Evolutionary conservation across 2,329 filamentous ascomycete genomes (phyloP).

Genomic region (Aspergillus quadrilineatus): DNA sequence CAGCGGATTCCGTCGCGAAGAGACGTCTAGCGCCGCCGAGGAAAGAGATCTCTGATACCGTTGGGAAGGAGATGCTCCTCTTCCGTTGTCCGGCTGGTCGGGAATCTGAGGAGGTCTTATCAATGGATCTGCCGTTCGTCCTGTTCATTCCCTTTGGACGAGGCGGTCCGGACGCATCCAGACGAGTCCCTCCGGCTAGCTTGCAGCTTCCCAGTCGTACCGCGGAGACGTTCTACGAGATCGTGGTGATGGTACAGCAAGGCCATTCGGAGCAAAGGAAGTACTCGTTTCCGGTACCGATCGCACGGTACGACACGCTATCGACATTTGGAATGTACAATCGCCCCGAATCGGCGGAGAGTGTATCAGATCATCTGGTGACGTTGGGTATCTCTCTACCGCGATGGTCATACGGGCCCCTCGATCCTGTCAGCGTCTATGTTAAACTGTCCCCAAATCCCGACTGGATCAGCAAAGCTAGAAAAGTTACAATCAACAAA

Average conservation of each 20-base stretch:
- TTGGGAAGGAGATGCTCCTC: constrained; percentile 91
- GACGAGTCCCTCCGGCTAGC: constrained; percentile 87
- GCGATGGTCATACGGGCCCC: constrained; percentile 92
- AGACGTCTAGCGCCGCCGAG: constrained; percentile 86
- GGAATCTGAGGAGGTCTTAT: constrained; percentile 83
- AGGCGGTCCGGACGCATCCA: constrained; percentile 83
- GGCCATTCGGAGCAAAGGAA: constrained; percentile 83
- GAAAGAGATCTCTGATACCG: constrained; percentile 86
- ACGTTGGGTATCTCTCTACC: constrained; percentile 89
- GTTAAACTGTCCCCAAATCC: constrained; percentile 91
- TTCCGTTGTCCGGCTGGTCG: constrained; percentile 82
- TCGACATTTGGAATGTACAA: constrained; percentile 99
- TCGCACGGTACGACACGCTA: constrained; percentile 91
- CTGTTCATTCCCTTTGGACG: constrained; percentile 95
- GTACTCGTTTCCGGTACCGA: constrained; percentile 84
- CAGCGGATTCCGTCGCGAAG: constrained; percentile 90
- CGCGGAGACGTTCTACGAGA: constrained; percentile 95
- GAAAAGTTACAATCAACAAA: constrained; percentile 87
- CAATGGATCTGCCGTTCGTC: constrained; percentile 96
- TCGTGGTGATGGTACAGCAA: constrained; percentile 94
- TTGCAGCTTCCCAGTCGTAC: constrained; percentile 86
- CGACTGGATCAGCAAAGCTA: constrained; percentile 87
- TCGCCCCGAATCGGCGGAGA: constrained; percentile 82
- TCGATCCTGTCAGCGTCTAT: constrained; percentile 93
- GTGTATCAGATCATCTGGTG: constrained; percentile 84